Conservation (phyloP, 129 eudicot species). For the Helianthus annuus region DNA sequence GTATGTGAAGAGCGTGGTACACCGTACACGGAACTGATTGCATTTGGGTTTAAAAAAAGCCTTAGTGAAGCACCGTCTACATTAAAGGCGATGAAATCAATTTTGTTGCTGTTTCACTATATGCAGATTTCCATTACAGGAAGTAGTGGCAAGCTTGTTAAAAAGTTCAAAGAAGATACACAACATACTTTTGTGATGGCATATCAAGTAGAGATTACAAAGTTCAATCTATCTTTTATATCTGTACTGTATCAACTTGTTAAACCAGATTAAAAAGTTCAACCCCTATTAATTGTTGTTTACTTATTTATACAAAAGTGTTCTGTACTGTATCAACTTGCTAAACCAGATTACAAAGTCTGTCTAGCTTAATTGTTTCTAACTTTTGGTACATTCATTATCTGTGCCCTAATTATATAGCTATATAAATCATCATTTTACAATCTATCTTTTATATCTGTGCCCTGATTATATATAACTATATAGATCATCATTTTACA, state of each 20-base stretch:
- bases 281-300: background rate
- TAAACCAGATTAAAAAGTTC: no score
- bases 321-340: background rate
- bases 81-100: background rate
- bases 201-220: background rate
- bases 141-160: background rate
- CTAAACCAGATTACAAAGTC: background rate
- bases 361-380: background rate
- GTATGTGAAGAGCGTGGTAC: no score
- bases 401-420: background rate
- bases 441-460: constrained; percentile 7
- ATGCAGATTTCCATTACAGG: background rate
- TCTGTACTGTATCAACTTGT: no score
- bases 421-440: background rate
- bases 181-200: background rate
- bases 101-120: background rate
- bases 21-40: no score
- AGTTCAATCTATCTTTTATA: no score
- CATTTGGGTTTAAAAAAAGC: background rate
- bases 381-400: background rate
- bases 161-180: background rate
- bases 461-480: background rate
- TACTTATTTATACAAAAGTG: background rate
- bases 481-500: background rate
- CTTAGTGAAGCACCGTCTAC: background rate